A percentile compares a stretch with the other conserved stretches of the same genome.
These are phyloP conservation scores for Cladophialophora carrionii DNA, from an alignment of 2,329 filamentous ascomycete species.

Conservation along the genomic window DNA sequence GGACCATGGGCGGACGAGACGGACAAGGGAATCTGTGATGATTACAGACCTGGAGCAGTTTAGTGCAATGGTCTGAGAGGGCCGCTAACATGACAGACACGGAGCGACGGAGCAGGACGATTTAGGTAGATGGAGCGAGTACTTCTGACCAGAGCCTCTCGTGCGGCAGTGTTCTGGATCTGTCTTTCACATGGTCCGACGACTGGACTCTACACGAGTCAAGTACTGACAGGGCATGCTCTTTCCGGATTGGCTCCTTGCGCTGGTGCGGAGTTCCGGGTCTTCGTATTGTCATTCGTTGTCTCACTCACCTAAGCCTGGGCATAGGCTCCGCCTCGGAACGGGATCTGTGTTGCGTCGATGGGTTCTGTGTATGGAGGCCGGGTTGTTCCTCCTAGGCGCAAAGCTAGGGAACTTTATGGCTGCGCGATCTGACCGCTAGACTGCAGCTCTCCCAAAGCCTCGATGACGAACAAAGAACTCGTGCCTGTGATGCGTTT, in stretches of 20 bases:
- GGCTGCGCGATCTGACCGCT: constrained; percentile 19
- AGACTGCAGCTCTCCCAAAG: neutral
- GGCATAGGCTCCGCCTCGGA: constrained; percentile 9
- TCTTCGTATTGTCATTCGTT: constrained; percentile 1
- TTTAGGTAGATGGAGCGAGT: constrained; percentile 26
- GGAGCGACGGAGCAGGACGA: constrained; percentile 28
- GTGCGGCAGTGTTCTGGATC: neutral
- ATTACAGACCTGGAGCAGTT: neutral
- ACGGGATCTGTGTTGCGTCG: constrained; percentile 8
- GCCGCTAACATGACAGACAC: constrained; percentile 16
- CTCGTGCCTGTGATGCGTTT: constrained; percentile 7
- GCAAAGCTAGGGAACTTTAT: neutral
- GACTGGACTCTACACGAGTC: neutral
- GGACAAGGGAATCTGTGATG: neutral
- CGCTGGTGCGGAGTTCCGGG: constrained; percentile 13
- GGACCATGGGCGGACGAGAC: neutral
- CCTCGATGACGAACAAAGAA: neutral
- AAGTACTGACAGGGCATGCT: neutral
- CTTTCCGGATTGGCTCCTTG: neutral
- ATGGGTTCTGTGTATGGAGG: constrained; percentile 1
- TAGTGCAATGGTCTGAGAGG: constrained; percentile 11
- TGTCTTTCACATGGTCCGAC: neutral
- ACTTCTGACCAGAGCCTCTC: constrained; percentile 8
- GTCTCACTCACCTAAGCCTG: constrained; percentile 9
- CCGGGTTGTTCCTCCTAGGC: neutral